Conservation (phyloP, 192 early-diverging fungal species). For the Lobosporangium transversale region DNA sequence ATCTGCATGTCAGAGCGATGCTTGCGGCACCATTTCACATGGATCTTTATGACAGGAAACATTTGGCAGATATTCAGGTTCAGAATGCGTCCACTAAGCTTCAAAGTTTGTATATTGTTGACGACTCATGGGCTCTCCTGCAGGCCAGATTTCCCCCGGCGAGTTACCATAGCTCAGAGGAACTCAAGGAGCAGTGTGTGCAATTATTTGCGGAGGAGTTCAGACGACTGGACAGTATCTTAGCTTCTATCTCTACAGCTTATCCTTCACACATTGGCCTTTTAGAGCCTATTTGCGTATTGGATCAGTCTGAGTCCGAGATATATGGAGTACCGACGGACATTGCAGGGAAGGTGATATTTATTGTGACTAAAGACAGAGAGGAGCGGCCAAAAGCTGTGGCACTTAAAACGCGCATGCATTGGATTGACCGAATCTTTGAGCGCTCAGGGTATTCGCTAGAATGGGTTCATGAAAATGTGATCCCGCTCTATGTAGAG, state of each 20-base stretch:
- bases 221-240: conserved; percentile 9
- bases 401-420: conserved; percentile 25
- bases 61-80: conserved; percentile 18
- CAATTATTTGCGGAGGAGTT: conserved; percentile 8
- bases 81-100: not conserved
- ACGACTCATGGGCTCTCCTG: conserved; percentile 24
- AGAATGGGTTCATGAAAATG: conserved; percentile 16
- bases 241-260: not conserved
- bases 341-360: conserved; percentile 28
- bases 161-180: not conserved
- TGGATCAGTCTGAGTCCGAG: conserved; percentile 30
- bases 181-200: not conserved
- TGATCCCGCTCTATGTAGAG: conserved; percentile 27
- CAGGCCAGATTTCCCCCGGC: not conserved
- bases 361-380: conserved; percentile 22
- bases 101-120: not conserved
- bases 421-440: conserved; percentile 41
- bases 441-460: conserved; percentile 7
- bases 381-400: conserved; percentile 18
- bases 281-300: conserved; percentile 18
- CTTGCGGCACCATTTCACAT: conserved; percentile 32
- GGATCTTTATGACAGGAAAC: conserved; percentile 26
- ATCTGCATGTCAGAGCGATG: conserved; percentile 3
- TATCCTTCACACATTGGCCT: not conserved
- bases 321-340: conserved; percentile 13